Conservation (phyloP, 371 early-diverging fungal species). For the Mortierella sp. region DNA sequence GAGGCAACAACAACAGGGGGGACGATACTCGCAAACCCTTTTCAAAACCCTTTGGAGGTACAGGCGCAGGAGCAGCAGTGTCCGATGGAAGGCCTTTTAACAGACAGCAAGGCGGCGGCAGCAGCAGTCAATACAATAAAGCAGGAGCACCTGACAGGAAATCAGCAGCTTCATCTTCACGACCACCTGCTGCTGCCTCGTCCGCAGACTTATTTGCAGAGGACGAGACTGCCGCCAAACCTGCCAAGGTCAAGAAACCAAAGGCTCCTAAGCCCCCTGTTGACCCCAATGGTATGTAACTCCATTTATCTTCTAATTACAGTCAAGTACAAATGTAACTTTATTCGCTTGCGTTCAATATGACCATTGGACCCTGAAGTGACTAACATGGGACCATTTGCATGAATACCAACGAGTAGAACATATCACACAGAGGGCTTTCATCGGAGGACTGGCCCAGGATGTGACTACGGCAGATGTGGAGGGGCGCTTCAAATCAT, state of each 20-base stretch:
- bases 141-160: slow-evolving; percentile 4
- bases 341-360: neutral
- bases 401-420: slow-evolving; percentile 18
- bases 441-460: slow-evolving; percentile 81
- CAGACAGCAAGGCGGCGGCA: neutral
- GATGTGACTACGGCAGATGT: slow-evolving; percentile 70
- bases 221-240: slow-evolving; percentile 15
- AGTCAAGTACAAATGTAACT: neutral
- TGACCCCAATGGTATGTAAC: slow-evolving; percentile 47
- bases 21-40: slow-evolving; percentile 18
- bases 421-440: slow-evolving; percentile 73
- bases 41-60: slow-evolving; percentile 20
- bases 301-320: neutral
- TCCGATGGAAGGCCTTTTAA: neutral
- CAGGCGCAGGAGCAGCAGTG: slow-evolving; percentile 4
- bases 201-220: slow-evolving; percentile 31
- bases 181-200: slow-evolving; percentile 15
- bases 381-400: neutral
- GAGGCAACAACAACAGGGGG: slow-evolving; percentile 10
- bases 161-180: neutral
- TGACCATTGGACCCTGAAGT: neutral
- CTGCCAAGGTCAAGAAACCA: slow-evolving; percentile 46
- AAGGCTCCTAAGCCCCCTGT: slow-evolving; percentile 45
- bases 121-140: slow-evolving; percentile 4
- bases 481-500: slow-evolving; percentile 76